These are phyloP conservation scores for Candida easanensis DNA, from an alignment of 805 yeast genomes.

Conservation along the genomic window DNA sequence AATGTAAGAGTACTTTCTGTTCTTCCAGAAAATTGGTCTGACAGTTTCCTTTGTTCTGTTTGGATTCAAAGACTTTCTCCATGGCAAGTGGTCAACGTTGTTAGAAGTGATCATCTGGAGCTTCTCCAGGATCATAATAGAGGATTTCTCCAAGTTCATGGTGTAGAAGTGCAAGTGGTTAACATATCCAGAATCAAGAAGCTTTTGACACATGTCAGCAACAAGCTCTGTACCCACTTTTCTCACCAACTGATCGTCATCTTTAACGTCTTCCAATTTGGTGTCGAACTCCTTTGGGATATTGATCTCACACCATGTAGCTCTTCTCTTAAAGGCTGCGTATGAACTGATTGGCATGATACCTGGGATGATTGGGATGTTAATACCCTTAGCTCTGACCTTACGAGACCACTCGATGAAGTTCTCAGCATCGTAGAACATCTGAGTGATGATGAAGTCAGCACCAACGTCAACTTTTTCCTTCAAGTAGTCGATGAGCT, in stretches of 20 bases:
- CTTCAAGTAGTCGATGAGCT: conserved; percentile 61
- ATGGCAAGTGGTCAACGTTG: conserved; percentile 51
- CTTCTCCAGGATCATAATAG: conserved; percentile 80
- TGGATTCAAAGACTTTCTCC: conserved; percentile 88
- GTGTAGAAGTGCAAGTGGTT: conserved; percentile 94
- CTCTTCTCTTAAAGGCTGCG: conserved; percentile 88
- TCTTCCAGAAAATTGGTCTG: conserved; percentile 95
- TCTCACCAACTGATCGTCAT: conserved; percentile 86
- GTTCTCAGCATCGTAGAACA: conserved; percentile 91
- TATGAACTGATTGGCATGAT: conserved; percentile 98
- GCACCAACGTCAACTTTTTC: conserved; percentile 95
- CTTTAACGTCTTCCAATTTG: conserved; percentile 75
- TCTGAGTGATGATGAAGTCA: conserved; percentile 89
- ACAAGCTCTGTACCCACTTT: conserved; percentile 80
- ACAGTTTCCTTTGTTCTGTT: conserved; percentile 76
- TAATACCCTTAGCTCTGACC: conserved; percentile 69
- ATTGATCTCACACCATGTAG: conserved; percentile 86
- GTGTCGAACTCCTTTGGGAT: conserved; percentile 74
- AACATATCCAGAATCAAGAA: conserved; percentile 68
- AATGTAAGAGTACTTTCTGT: conserved; percentile 85
- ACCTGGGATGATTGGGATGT: conserved; percentile 91
- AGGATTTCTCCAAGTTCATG: conserved; percentile 92
- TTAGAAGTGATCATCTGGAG: conserved; percentile 50
- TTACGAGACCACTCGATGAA: conserved; percentile 79
- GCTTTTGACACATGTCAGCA: conserved; percentile 74